phyloP scores from a whole-genome alignment of 768 basidiomycete species.

The Amanita molliuscula region DNA sequence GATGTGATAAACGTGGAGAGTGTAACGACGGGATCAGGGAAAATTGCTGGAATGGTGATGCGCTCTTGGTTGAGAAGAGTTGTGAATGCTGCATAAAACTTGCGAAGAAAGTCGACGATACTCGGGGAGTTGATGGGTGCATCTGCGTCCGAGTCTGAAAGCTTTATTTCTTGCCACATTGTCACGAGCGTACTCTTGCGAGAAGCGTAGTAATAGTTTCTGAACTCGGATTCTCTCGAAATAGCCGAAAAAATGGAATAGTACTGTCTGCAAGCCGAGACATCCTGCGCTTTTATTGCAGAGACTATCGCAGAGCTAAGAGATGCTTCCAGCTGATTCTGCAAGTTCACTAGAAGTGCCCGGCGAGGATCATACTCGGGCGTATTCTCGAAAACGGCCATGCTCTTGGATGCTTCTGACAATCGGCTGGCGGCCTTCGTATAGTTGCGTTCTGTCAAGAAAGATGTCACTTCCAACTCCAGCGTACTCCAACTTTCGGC shows the following conservation, averaged over 20 bases:
- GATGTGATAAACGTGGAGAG: constrained; percentile 78
- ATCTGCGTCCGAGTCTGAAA: constrained; percentile 42
- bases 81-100: constrained; percentile 66
- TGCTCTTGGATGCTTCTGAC: constrained; percentile 78
- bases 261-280: constrained; percentile 63
- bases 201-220: constrained; percentile 89
- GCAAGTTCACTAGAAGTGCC: constrained; percentile 80
- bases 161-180: constrained; percentile 53
- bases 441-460: constrained; percentile 73
- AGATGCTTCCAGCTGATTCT: constrained; percentile 92
- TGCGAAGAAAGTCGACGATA: constrained; percentile 60
- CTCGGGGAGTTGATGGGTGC: constrained; percentile 19
- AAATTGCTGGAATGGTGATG: constrained; percentile 69
- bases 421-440: constrained; percentile 88
- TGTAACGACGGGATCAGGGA: constrained; percentile 72
- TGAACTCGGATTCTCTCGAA: constrained; percentile 85
- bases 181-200: constrained; percentile 54
- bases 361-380: constrained; percentile 84
- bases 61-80: constrained; percentile 61
- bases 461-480: constrained; percentile 81
- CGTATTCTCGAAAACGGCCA: constrained; percentile 90
- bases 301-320: constrained; percentile 85
- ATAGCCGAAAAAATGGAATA: constrained; percentile 86
- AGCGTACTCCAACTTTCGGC: constrained; percentile 96
- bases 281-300: constrained; percentile 74